Conservation (phyloP, 108 stramenopile genomes). For the Pseudonitzschia delicatissima region DNA sequence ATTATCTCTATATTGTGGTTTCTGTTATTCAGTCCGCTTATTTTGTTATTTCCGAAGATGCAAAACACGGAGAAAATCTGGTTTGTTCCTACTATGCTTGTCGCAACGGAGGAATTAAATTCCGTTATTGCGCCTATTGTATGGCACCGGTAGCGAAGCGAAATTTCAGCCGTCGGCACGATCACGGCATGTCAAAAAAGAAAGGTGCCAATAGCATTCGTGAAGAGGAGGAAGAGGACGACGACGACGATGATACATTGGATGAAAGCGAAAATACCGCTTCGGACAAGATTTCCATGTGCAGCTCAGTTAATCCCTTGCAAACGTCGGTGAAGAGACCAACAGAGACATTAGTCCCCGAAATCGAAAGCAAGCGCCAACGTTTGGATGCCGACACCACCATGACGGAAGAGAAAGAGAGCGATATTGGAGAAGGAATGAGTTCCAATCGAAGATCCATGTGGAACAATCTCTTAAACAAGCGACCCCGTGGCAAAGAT, state of each 20-base stretch:
- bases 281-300: neutral
- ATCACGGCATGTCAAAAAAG: constrained; percentile 45
- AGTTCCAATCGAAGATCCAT: constrained; percentile 30
- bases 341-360: neutral
- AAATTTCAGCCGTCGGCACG: constrained; percentile 77
- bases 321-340: constrained; percentile 1
- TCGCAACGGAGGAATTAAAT: constrained; percentile 82
- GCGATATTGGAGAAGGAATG: neutral
- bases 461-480: constrained; percentile 40
- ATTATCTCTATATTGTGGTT: neutral
- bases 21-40: constrained; percentile 56
- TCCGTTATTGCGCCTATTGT: constrained; percentile 75
- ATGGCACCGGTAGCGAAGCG: constrained; percentile 79
- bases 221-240: constrained; percentile 20
- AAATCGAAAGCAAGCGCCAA: neutral
- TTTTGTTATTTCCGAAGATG: constrained; percentile 81
- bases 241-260: constrained; percentile 25
- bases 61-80: constrained; percentile 82
- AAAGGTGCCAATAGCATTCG: constrained; percentile 1
- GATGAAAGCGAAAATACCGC: constrained; percentile 14
- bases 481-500: constrained; percentile 53
- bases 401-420: neutral
- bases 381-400: neutral
- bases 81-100: constrained; percentile 81
- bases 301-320: neutral